Conservation (phyloP, 495 filamentous ascomycete species). For the Hypoxylon crocopeplum region DNA sequence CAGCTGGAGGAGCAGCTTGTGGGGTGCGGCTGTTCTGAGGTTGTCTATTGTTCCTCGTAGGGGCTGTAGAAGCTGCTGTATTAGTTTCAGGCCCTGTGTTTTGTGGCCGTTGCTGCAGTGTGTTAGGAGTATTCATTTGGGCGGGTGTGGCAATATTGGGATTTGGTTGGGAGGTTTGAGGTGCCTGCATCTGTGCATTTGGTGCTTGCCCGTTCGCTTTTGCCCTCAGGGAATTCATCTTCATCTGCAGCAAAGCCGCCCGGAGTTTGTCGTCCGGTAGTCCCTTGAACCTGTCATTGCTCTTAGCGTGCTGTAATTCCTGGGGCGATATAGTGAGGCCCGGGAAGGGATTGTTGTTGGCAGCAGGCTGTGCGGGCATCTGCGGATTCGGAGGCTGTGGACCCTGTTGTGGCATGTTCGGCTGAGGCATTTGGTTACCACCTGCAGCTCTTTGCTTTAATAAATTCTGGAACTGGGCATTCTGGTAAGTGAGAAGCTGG, state of each 20-base stretch:
- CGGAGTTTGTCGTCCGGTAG: slow-evolving; percentile 64
- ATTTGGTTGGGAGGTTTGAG: slow-evolving; percentile 35
- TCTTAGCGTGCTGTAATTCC: slow-evolving; percentile 56
- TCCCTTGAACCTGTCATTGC: slow-evolving; percentile 45
- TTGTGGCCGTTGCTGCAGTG: slow-evolving; percentile 28
- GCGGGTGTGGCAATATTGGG: slow-evolving; percentile 43
- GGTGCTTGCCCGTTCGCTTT: slow-evolving; percentile 35
- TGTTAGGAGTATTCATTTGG: slow-evolving; percentile 21
- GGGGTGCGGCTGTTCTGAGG: slow-evolving; percentile 27
- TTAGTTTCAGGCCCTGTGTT: slow-evolving; percentile 25
- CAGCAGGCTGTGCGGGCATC: slow-evolving; percentile 30
- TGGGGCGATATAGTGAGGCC: slow-evolving; percentile 39
- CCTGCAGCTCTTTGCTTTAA: slow-evolving; percentile 34
- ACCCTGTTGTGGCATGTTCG: slow-evolving; percentile 49
- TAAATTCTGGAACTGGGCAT: slow-evolving; percentile 56
- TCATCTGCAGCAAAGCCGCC: slow-evolving; percentile 34
- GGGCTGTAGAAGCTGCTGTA: slow-evolving; percentile 16
- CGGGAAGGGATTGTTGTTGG: slow-evolving; percentile 33
- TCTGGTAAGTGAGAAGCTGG: slow-evolving; percentile 44
- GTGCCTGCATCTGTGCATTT: slow-evolving; percentile 31
- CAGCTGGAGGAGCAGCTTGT: slow-evolving; percentile 17
- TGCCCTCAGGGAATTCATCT: slow-evolving; percentile 39
- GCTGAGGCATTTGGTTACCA: slow-evolving; percentile 23
- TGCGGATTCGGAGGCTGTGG: slow-evolving; percentile 47
- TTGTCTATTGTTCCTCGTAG: slow-evolving; percentile 37